These are phyloP conservation scores for Hypoxylon subgilvum DNA, from an alignment of 495 filamentous ascomycete genomes.

Conservation along the genomic window DNA sequence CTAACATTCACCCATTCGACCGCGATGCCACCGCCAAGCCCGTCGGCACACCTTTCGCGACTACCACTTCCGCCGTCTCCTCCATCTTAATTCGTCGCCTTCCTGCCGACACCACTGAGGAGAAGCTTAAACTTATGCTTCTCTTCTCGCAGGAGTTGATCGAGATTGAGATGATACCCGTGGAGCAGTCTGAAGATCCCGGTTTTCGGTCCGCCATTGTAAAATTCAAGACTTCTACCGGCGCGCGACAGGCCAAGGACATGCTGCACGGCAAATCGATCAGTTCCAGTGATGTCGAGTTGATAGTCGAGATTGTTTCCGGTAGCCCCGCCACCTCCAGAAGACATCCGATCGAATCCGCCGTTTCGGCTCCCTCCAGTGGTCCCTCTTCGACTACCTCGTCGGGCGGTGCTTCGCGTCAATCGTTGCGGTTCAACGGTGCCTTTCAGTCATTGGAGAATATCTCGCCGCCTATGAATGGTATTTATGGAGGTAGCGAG, in stretches of 20 bases:
- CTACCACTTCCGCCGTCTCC: slow-evolving; percentile 42
- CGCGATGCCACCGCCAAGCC: slow-evolving; percentile 56
- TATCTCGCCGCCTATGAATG: slow-evolving; percentile 67
- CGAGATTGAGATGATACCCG: slow-evolving; percentile 71
- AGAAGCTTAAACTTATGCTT: slow-evolving; percentile 79
- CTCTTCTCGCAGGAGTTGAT: slow-evolving; percentile 84
- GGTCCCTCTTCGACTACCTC: slow-evolving; percentile 61
- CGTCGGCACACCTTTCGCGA: slow-evolving; percentile 59
- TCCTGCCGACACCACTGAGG: slow-evolving; percentile 72
- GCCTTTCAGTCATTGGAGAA: slow-evolving; percentile 76
- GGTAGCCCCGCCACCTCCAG: slow-evolving; percentile 49
- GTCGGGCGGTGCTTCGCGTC: slow-evolving; percentile 65
- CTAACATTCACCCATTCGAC: slow-evolving; percentile 43
- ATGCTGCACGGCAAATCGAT: slow-evolving; percentile 83
- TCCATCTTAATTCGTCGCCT: slow-evolving; percentile 73
- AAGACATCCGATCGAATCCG: slow-evolving; percentile 49
- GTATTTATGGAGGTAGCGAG: slow-evolving; percentile 63
- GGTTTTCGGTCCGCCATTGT: slow-evolving; percentile 77
- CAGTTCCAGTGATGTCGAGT: slow-evolving; percentile 71
- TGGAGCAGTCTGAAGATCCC: slow-evolving; percentile 70
- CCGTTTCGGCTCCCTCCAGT: slow-evolving; percentile 43
- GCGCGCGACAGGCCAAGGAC: slow-evolving; percentile 77
- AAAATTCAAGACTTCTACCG: slow-evolving; percentile 70
- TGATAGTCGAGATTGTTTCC: slow-evolving; percentile 78
- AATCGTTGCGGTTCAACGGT: slow-evolving; percentile 77